Evolutionary conservation across 371 early-diverging fungal species (phyloP), one percentile per base, ranked within the genome.

Genomic region (Amoeboaphelidium occidentale): DNA sequence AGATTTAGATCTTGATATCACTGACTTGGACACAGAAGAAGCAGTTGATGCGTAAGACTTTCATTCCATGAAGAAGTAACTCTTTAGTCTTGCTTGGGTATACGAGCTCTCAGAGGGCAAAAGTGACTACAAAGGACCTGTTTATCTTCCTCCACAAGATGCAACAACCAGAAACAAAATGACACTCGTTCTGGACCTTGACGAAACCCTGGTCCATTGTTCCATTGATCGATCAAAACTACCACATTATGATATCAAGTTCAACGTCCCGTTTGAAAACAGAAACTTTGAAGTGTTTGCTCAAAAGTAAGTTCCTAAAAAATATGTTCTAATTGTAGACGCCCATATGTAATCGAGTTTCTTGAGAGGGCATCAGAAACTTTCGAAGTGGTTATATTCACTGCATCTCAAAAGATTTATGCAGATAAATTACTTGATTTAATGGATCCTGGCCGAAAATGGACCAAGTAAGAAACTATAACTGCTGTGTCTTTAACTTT

Each of bases 151-250:
- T n/a, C n/a, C n/a, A n/a, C n/a, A n/a, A n/a, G n/a, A n/a, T n/a
- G n/a, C n/a, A n/a, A n/a, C n/a, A n/a, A n/a, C n/a, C n/a, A n/a
- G n/a, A n/a, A n/a, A 32, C 17, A 32, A 17, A 32, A 10, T 32
- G 39, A 59, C 62, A 13, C 45, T 59, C 41, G 64, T 82, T 0
- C 54, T 81, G 47, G 81, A 81, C 52, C 55, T 81, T 42, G 81
- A 81, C 55, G 78, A 82, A 50, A 81, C 81, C 0, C 62, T 80
- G 12, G 81, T 80, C 2, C 79, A 78, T 52, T 79, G 77, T 46
- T 66, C 67, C 4, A 68, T 73, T 12, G 55, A 53, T 3, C 56
- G 59, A 14, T 32, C 39, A 32, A 32, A 32, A 17, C 17, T 32
- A 10, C 17, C 6, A 17, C 17, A 6, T 32, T 32, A 10, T 32